Conservation (phyloP, 2,329 filamentous ascomycete species). For the Cordyceps javanica region DNA sequence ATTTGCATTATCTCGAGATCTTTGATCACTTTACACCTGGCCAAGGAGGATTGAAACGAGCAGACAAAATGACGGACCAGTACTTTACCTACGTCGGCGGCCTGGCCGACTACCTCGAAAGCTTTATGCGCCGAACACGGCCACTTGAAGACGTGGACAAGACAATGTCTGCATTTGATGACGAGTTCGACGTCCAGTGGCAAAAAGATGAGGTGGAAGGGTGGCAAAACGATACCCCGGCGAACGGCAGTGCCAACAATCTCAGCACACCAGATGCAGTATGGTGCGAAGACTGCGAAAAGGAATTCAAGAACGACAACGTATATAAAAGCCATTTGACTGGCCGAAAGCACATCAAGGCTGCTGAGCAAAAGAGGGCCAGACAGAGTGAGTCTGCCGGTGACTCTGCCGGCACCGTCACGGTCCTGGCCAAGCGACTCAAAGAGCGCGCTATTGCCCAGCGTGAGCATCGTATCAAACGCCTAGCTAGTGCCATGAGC, state of each 20-base stretch:
- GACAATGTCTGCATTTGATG: slow-evolving; percentile 67
- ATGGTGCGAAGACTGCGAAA: slow-evolving; percentile 89
- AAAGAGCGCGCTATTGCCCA: slow-evolving; percentile 90
- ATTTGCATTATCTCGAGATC: slow-evolving; percentile 85
- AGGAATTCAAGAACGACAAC: slow-evolving; percentile 91
- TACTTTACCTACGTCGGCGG: slow-evolving; percentile 87
- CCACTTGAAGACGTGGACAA: slow-evolving; percentile 83
- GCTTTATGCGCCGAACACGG: slow-evolving; percentile 76
- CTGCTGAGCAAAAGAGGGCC: slow-evolving; percentile 59
- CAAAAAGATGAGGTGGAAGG: slow-evolving; percentile 69
- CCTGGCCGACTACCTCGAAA: slow-evolving; percentile 76
- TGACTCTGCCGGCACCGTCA: slow-evolving; percentile 20
- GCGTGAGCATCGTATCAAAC: slow-evolving; percentile 76
- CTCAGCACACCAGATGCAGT: slow-evolving; percentile 54
- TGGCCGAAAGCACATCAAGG: slow-evolving; percentile 89
- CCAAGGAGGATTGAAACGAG: slow-evolving; percentile 65
- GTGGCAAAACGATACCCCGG: slow-evolving; percentile 58
- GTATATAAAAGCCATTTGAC: slow-evolving; percentile 85
- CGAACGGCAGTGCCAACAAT: slow-evolving; percentile 23
- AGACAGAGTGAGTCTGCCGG: slow-evolving; percentile 34
- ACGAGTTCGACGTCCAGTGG: slow-evolving; percentile 82
- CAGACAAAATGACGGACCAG: slow-evolving; percentile 82
- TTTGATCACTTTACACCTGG: slow-evolving; percentile 83
- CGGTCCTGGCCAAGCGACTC: slow-evolving; percentile 46
- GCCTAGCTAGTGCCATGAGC: slow-evolving; percentile 74